These are phyloP conservation scores for Triangularia setosa DNA, from an alignment of 2,329 filamentous ascomycete genomes.

Conservation along the genomic window DNA sequence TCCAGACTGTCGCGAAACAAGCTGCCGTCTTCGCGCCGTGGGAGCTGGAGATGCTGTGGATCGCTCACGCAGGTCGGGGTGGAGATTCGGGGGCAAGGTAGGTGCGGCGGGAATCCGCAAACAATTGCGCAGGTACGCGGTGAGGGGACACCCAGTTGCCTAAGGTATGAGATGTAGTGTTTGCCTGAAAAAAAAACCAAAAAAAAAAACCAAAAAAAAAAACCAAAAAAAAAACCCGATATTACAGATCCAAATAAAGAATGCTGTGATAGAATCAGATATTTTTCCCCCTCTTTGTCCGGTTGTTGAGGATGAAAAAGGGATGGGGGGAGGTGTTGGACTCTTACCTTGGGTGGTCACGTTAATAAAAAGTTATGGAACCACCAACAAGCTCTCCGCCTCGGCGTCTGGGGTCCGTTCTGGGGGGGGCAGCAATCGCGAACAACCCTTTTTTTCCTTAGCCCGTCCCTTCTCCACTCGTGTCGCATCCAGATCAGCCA, in stretches of 20 bases:
- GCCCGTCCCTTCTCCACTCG: neutral
- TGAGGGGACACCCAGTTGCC: neutral
- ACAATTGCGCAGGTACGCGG: neutral
- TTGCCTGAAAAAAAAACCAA: no score
- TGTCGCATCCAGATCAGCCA: neutral
- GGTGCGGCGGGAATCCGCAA: neutral
- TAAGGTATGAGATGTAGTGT: no score
- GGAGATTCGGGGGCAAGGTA: neutral
- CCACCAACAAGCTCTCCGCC: neutral
- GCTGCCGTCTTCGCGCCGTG: neutral
- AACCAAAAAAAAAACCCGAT: no score
- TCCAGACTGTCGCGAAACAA: neutral
- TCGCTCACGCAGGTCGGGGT: neutral
- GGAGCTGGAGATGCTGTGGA: neutral
- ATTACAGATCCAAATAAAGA: neutral
- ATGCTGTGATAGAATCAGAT: neutral
- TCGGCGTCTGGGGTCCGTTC: slow-evolving; percentile 8
- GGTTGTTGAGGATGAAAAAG: neutral
- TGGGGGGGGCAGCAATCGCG: neutral
- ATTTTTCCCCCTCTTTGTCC: neutral
- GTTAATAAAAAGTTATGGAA: slow-evolving; percentile 9
- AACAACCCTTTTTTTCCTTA: neutral
- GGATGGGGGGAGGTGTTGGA: neutral
- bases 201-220: no score
- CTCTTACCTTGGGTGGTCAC: neutral